Evolutionary conservation across 75 land plant genomes (phyloP).

Genomic region (Azolla pinnata): DNA sequence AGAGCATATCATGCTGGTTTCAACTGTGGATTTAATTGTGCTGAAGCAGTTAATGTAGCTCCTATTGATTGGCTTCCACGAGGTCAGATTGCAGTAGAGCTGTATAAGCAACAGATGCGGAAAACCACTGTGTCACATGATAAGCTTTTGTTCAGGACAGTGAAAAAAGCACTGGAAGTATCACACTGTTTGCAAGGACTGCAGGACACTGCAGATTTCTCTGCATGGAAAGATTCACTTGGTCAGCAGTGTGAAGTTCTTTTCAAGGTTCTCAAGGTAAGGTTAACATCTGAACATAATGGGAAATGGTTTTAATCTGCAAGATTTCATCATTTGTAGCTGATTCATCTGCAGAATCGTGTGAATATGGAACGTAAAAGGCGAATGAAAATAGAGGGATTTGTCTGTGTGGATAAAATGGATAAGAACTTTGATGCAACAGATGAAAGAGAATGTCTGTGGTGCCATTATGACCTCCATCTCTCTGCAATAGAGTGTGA

Average conservation of each 20-base stretch:
- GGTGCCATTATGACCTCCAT: constrained; percentile 31
- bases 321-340: background rate
- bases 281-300: background rate
- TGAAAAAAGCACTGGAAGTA: constrained; percentile 9
- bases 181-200: constrained; percentile 8
- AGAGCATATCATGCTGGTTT: constrained; percentile 38
- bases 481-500: constrained; percentile 32
- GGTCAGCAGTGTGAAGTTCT: constrained; percentile 32
- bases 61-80: constrained; percentile 36
- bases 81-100: constrained; percentile 33
- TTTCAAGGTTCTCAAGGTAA: constrained; percentile 26
- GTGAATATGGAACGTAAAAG: constrained; percentile 15
- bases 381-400: constrained; percentile 2
- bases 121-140: constrained; percentile 37
- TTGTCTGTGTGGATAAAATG: constrained; percentile 13
- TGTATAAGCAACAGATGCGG: constrained; percentile 24
- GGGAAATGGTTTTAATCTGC: too few species aligned
- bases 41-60: constrained; percentile 42
- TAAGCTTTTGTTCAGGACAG: constrained; percentile 28
- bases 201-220: background rate
- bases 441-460: constrained; percentile 24
- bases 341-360: constrained; percentile 12
- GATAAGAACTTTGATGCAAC: constrained; percentile 17
- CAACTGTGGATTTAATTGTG: constrained; percentile 34
- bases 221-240: constrained; percentile 39